Evolutionary conservation across 495 filamentous ascomycete genomes (phyloP), one percentile per base, ranked within the genome.

Genomic region (Penicillium taxi): DNA sequence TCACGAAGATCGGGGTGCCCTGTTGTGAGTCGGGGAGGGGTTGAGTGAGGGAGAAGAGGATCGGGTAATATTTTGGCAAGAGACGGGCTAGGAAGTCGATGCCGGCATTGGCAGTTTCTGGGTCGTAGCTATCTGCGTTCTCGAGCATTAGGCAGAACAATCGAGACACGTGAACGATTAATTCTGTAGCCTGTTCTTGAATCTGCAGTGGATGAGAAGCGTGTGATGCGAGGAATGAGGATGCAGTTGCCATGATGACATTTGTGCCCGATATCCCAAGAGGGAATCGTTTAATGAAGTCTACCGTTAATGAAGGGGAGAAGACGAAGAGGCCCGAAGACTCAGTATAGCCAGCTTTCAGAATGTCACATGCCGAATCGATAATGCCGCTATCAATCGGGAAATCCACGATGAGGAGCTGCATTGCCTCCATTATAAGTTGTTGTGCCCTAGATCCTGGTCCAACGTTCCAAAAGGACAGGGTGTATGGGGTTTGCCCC

Each of bases 341-440:
- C 56, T 96, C 91, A 2, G 80, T 80, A 50, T 84, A 90, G 0
- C 89, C 89, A 12, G 80, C 74, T 39, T 80, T 78, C 36, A 90
- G 66, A 20, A 93, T 77, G 41, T 74, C 72, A 59, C 86, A 94
- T 15, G 78, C 77, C 16, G 75, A 73, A 50, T 91, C 86, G 13
- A 88, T 74, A 12, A 90, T 75, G 28, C 82, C 79, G 22, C 75
- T 73, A 41, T 80, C 76, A 33, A 70, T 56, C 3, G 68, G 67
- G 42, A 86, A 77, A 16, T 72, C 62, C 2, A 68, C 55, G 46
- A 76, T 69, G 42, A 58, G 46, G 26, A 65, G 42, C 37, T 64
- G 58, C 53, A 71, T 69, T 27, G 49, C 60, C 41, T 56, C 50
- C 58, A 83, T 70, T 43, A 88, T 75, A 31, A 72, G 61, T 22